Percentiles rank a stretch among this genome's conserved stretches.
Conservation (phyloP, 108 stramenopile species). For the Hondaea fermentalgiana region DNA sequence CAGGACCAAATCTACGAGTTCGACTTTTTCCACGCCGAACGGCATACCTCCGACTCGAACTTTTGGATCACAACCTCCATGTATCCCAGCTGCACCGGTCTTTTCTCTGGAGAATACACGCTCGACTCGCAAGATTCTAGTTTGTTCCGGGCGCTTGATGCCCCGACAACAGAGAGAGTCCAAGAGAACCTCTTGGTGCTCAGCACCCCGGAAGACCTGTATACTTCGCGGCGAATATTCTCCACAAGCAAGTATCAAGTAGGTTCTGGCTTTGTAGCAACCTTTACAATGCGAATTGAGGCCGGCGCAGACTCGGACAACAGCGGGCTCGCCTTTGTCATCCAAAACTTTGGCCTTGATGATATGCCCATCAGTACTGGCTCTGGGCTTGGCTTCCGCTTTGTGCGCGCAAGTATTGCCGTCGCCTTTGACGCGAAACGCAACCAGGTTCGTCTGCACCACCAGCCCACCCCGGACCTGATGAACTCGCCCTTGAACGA, state of each 20-base stretch:
- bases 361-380: background rate
- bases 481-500: background rate
- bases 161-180: background rate
- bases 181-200: background rate
- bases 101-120: background rate
- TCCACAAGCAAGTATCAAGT: background rate
- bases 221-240: background rate
- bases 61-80: background rate
- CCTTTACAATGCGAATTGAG: background rate
- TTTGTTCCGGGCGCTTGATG: background rate
- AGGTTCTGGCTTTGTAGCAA: background rate
- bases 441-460: background rate
- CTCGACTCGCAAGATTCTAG: background rate
- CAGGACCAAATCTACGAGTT: background rate
- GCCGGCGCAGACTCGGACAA: background rate
- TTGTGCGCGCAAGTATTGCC: background rate
- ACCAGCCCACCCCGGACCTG: background rate
- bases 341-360: background rate
- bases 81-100: background rate
- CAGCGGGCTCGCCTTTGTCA: background rate
- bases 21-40: background rate
- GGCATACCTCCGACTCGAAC: background rate
- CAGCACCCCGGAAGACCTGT: background rate
- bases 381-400: background rate
- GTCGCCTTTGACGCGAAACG: background rate